Evolutionary conservation across 345 rosid genomes (phyloP), one percentile per base, ranked within the genome.

Genomic region (Populus deltoides): DNA sequence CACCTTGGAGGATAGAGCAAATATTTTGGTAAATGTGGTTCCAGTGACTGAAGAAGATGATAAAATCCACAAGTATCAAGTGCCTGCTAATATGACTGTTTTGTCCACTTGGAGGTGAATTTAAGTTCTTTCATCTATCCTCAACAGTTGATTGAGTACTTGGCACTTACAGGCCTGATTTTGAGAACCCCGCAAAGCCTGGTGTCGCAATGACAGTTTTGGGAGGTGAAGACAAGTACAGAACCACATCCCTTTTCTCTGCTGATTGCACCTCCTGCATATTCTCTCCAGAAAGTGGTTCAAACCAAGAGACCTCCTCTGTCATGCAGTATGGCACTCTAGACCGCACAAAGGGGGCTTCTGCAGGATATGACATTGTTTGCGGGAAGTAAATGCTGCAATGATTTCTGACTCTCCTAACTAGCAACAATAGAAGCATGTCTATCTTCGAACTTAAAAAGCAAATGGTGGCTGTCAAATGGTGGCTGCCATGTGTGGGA

Each of bases 21-120:
- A 89, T 84, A 87, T 91, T 55, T 84, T 83, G 68, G 81, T 93
- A 76, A 90, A 84, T 75, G 94, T 85, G 2, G 90, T 92, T 65
- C 94, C 94, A 7, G 91, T 93, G 9, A 92, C 89, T 0, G 85
- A 89, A 79, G 92, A 93, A 87, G 97, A 91, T 55, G 89, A 93
- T 66, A 87, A 82, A 24, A 67, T 88, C 66, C 92, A 88, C 53
- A 88, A 77, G 77, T 92, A 89, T 81, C 89, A 87, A 67, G 79
- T 92, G 29, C 92, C 93, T 29, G 77, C 83, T 17, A 35, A 88
- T 25, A 88, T 25, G 87, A 92, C 70, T 89, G 92, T 70, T 89
- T 93, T 70, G 90, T 88, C 41, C 94, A 92, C 86, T 81, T 90
- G 62, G 91, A 92, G 63, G 88, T 87, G 24, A 92, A 10, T 90